A percentile compares a stretch with the other conserved stretches of the same genome.
Conservation (phyloP, 2,329 filamentous ascomycete species). For the Ophiobolus disseminans region DNA sequence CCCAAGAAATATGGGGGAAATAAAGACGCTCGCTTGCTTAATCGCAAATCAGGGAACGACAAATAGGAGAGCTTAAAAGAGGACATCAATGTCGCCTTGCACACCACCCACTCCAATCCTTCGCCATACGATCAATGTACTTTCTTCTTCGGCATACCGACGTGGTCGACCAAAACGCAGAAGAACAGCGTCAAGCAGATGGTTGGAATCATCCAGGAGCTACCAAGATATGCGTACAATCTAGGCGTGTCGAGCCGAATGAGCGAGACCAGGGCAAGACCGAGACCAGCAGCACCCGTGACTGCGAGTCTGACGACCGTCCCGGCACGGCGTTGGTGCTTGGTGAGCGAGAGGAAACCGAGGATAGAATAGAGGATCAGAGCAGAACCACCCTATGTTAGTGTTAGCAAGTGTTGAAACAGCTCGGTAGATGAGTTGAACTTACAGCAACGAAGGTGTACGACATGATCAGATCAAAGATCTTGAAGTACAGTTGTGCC, state of each 20-base stretch:
- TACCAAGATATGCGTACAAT: slow-evolving; percentile 27
- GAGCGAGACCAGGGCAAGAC: slow-evolving; percentile 30
- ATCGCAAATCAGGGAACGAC: too few relatives aligned
- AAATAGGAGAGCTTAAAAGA: too few relatives aligned
- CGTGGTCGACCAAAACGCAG: slow-evolving; percentile 31
- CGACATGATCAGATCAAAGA: slow-evolving; percentile 37
- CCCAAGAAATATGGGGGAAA: neutral
- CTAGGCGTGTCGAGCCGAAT: slow-evolving; percentile 16
- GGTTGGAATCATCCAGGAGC: slow-evolving; percentile 42
- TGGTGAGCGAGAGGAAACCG: slow-evolving; percentile 36
- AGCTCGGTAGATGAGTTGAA: slow-evolving; percentile 31
- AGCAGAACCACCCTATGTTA: slow-evolving; percentile 30
- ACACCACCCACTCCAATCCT: neutral
- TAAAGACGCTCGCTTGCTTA: too few relatives aligned
- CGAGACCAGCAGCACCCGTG: slow-evolving; percentile 28
- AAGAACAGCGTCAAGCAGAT: slow-evolving; percentile 34
- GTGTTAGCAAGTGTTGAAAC: slow-evolving; percentile 22
- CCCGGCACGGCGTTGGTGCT: slow-evolving; percentile 27
- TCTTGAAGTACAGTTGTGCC: slow-evolving; percentile 16
- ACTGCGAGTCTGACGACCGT: slow-evolving; percentile 28
- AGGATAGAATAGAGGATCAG: slow-evolving; percentile 33
- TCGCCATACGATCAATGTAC: slow-evolving; percentile 17
- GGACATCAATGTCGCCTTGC: neutral
- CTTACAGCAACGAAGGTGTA: slow-evolving; percentile 20
- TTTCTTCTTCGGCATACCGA: slow-evolving; percentile 8